Percentiles rank a stretch among this genome's conserved stretches.
phyloP scores from a whole-genome alignment of 2,329 filamentous ascomycete species.

The Neocucurbitaria cava region DNA sequence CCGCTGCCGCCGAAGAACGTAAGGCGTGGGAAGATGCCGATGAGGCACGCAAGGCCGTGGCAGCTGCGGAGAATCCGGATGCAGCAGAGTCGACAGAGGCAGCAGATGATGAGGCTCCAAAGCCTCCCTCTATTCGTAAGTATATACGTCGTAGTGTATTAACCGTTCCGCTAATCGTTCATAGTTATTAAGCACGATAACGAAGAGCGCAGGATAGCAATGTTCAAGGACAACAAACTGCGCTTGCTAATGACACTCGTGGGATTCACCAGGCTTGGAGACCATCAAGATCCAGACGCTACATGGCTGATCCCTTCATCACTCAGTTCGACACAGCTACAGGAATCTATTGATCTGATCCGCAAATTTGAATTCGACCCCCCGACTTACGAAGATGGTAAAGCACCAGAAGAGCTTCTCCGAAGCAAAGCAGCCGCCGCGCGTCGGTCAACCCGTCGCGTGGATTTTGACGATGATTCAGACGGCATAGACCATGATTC shows the following conservation, averaged over 20 bases:
- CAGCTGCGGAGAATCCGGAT: conserved; percentile 42
- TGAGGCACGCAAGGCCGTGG: conserved; percentile 60
- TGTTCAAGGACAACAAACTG: conserved; percentile 89
- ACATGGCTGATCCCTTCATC: conserved; percentile 77
- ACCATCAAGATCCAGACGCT: conserved; percentile 76
- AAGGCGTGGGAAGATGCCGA: conserved; percentile 79
- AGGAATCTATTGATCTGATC: conserved; percentile 74
- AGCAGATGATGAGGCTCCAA: conserved; percentile 40
- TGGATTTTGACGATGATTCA: conserved; percentile 73
- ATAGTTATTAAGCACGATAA: conserved; percentile 62
- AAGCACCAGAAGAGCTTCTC: conserved; percentile 78
- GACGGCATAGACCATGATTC: conserved; percentile 65
- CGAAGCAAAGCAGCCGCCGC: conserved; percentile 68
- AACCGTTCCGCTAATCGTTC: conserved; percentile 26
- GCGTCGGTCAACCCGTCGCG: conserved; percentile 52
- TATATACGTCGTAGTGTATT: conserved; percentile 12
- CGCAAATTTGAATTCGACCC: conserved; percentile 80
- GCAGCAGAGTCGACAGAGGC: conserved; percentile 38
- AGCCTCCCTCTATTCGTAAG: conserved; percentile 55
- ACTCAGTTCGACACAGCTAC: conserved; percentile 69
- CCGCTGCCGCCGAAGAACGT: conserved; percentile 73
- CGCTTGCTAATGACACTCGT: conserved; percentile 82
- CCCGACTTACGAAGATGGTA: conserved; percentile 76
- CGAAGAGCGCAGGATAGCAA: conserved; percentile 71
- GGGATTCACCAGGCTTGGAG: conserved; percentile 70